Evolutionary conservation across 225 moss, liverwort and hornwort genomes (phyloP), one percentile per base, ranked within the genome.

Genomic region (Pseudisothecium myosuroides): DNA sequence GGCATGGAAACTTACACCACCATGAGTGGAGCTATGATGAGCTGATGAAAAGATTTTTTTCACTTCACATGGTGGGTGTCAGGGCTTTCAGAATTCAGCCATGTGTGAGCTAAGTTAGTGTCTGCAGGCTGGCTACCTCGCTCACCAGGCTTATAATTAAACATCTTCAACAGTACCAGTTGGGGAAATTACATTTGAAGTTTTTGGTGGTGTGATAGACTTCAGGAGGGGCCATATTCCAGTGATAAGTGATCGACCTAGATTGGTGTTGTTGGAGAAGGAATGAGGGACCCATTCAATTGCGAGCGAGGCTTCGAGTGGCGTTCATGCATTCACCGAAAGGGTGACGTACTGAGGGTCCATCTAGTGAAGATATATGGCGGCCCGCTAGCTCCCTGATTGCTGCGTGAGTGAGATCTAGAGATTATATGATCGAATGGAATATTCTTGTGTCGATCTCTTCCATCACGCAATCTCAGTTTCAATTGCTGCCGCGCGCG

Each of bases 31-130:
- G 69, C 47, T 49, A 81, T 81, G 59, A 58, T 81, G 81, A 71
- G 71, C 9, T 81, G 87, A 80, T 28, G 22, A 86, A 62, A 0
- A 47, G 77, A 54, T 86, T 58, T 80, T 76, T 56, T 50, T 20
- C 23, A 13, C 19, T 32, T 58, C 92, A 90, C 88, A 90, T 88
- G 92, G 52, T 26, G 58, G 12, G 50, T 92, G 92, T 90, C 92
- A 92, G 52, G 52, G 92, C 83, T 72, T 86, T 60, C 22, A 56
- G 60, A 90, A 76, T 72, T 73, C 61, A 76, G 50, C 88, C 85
- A 82, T 60, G 75, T 81, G 78, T 54, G 82, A 45, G 81, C 16
- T 31, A 81, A 43, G 81, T 15, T 32, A 82, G 54, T 80, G 80
- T 49, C 81, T 86, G 86, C 86, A 64, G 55, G 34, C 37, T 54